Conservation (phyloP, 192 early-diverging fungal genomes). For the Umbelopsis vinacea region DNA sequence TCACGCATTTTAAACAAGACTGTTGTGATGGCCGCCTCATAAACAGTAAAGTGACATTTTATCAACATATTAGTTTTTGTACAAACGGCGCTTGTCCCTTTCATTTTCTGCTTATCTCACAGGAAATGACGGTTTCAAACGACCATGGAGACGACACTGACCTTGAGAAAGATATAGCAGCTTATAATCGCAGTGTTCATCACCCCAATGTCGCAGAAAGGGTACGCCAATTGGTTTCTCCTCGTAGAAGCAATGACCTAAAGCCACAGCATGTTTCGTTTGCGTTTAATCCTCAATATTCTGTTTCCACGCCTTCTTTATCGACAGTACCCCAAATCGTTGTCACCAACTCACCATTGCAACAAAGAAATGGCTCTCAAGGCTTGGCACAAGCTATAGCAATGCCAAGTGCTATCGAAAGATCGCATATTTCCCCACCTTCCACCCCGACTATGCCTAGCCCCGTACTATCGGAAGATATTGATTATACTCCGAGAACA, state of each 20-base stretch:
- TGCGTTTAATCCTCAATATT: slow-evolving; percentile 20
- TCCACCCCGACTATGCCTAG: neutral
- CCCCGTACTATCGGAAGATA: slow-evolving; percentile 4
- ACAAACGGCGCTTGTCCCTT: neutral
- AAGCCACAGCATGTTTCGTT: slow-evolving; percentile 21
- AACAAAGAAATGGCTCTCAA: neutral
- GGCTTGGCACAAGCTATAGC: neutral
- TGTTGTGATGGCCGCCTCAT: neutral
- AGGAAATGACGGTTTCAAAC: neutral
- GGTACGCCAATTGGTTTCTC: slow-evolving; percentile 5
- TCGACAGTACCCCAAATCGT: slow-evolving; percentile 5
- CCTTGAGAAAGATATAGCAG: neutral
- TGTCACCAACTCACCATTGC: neutral
- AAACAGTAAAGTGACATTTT: neutral
- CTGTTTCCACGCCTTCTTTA: neutral
- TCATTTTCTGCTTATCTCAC: neutral
- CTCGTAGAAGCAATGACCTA: neutral
- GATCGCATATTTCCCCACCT: neutral
- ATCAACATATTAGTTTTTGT: neutral
- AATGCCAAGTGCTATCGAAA: neutral
- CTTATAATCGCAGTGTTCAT: neutral
- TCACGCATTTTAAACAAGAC: slow-evolving; percentile 11
- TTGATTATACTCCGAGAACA: slow-evolving; percentile 21
- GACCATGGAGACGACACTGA: neutral
- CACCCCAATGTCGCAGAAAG: neutral